A percentile compares a stretch with the other conserved stretches of the same genome.
Conservation (phyloP, 2,329 filamentous ascomycete species). For the Cercospora citrullina region DNA sequence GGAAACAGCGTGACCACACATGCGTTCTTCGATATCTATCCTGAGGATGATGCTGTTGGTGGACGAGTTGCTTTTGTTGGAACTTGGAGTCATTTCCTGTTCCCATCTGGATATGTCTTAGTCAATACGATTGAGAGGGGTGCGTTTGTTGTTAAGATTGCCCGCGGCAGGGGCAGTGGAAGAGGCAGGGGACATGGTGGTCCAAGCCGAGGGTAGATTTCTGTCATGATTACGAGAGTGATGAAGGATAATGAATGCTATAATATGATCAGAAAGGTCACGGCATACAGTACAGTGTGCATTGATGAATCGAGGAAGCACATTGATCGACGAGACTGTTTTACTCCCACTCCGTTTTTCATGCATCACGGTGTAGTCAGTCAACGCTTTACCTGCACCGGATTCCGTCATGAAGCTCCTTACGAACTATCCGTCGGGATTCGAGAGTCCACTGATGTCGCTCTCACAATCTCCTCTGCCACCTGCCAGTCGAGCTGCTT, state of each 20-base stretch:
- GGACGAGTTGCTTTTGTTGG: slow-evolving; percentile 41
- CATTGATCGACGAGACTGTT: not conserved
- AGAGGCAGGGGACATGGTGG: not conserved
- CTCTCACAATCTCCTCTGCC: not conserved
- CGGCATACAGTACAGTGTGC: not conserved
- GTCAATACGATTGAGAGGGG: slow-evolving; percentile 56
- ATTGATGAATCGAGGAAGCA: not conserved
- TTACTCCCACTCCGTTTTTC: too few relatives aligned
- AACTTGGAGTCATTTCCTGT: slow-evolving; percentile 52
- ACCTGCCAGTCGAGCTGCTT: not conserved
- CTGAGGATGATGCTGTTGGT: slow-evolving; percentile 37
- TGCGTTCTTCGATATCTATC: slow-evolving; percentile 54
- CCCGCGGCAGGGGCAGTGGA: not conserved
- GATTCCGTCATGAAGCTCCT: not conserved
- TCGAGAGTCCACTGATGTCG: not conserved
- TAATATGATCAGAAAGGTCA: not conserved
- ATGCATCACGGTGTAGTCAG: not conserved
- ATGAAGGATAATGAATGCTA: not conserved
- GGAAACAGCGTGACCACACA: slow-evolving; percentile 49
- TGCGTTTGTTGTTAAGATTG: slow-evolving; percentile 17
- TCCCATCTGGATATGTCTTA: slow-evolving; percentile 50
- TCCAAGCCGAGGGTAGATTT: not conserved
- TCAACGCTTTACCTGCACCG: not conserved
- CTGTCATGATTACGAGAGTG: not conserved
- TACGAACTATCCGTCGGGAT: not conserved